Percentiles rank a stretch among this genome's conserved stretches.
Conservation (phyloP, 257 asterid species). For the Sherardia arvensis region DNA sequence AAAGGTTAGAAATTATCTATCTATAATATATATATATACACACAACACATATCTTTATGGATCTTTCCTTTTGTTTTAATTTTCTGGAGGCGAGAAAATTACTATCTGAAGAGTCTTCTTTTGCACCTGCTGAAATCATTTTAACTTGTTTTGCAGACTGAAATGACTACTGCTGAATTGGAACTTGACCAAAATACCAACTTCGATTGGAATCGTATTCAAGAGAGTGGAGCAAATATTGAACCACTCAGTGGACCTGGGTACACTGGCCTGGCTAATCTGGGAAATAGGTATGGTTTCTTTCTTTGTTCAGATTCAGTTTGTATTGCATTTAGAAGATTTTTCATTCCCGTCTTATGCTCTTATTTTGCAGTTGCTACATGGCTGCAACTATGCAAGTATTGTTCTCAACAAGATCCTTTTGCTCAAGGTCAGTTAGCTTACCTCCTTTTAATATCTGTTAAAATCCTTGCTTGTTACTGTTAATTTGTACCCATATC, state of each 20-base stretch:
- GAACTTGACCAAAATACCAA: slow-evolving; percentile 95
- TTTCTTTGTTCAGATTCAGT: not conserved
- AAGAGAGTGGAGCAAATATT: slow-evolving; percentile 85
- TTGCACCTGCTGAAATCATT: slow-evolving; percentile 1
- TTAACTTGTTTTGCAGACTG: slow-evolving; percentile 50
- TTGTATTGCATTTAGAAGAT: slow-evolving; percentile 5
- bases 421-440: slow-evolving; percentile 61
- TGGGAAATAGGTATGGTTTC: slow-evolving; percentile 78
- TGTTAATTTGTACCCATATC: slow-evolving; percentile 6
- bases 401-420: slow-evolving; percentile 67
- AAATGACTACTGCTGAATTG: slow-evolving; percentile 97
- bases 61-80: too few relatives aligned
- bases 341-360: slow-evolving; percentile 10
- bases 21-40: too few relatives aligned
- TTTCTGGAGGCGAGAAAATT: not conserved
- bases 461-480: not conserved
- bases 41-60: not conserved
- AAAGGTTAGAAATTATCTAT: slow-evolving; percentile 56
- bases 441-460: slow-evolving; percentile 2
- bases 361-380: slow-evolving; percentile 66
- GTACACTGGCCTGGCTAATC: slow-evolving; percentile 91
- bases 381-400: slow-evolving; percentile 99
- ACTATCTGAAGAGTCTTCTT: not conserved
- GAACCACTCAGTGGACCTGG: slow-evolving; percentile 95
- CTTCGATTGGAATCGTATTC: slow-evolving; percentile 97